Base-by-base conservation (phyloP, 1,284 basidiomycete species). In the Austropuccinia psidii region DNA sequence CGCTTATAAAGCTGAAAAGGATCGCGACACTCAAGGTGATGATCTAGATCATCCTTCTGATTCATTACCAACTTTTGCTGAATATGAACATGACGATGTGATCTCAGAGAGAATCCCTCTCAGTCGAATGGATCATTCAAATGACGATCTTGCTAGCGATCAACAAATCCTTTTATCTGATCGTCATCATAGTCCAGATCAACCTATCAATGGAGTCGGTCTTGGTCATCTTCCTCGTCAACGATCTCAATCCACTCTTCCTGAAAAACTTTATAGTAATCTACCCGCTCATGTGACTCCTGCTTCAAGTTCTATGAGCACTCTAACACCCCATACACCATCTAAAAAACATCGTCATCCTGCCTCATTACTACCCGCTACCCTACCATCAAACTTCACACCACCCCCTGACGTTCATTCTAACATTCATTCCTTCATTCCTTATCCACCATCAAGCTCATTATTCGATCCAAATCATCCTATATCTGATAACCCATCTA, bases 1-100 rank as follows among this genome's bases (percentile, higher is more conserved):
- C 50, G 55, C 67, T 6, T 27, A 37, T 17, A 29, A 47, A 45
- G 67, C 67, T 37, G 55, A 70, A 27, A 70, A 70, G 57, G 67
- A 7, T 13, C 54, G 43, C 9, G 65, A 41, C 21, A 50, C 35
- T 33, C 4, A 55, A n/a, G 21, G 17, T 5, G 6, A 9, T 17
- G 4, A 21, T 9, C 50, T 41, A 35, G 27, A 39, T 4, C 41
- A 13, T 15, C 49, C 50, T 33, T 45, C 37, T 27, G 2, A 8
- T 49, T 15, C 15, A 19, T 55, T 70, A 43, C 67, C 67, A 2
- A 55, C 55, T 29, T 70, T 70, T 37, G 41, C 55, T 13, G 67
- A 70, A 54, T 60, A 47, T 47, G 35, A n/a, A n/a, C n/a, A 55
- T 37, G 29, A 35, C 5, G n/a, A 55, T 50, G 15, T 35, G n/a